A percentile compares a stretch with the other conserved stretches of the same genome.
Conservation (phyloP, 768 basidiomycete species). For the Xerocomellus amylosporus region DNA sequence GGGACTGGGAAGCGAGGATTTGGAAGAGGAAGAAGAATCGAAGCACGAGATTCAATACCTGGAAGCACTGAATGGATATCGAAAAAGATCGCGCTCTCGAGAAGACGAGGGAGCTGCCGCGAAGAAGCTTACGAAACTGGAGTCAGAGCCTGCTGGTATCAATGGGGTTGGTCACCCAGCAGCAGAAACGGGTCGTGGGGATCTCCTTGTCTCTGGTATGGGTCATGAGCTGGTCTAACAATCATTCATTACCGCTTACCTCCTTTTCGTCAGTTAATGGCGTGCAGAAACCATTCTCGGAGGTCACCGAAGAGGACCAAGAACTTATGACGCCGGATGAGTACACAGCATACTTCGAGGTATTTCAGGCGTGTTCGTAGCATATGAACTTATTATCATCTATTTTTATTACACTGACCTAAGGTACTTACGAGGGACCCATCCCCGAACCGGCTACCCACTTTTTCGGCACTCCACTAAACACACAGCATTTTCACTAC, state of each 20-base stretch:
- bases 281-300: constrained; percentile 63
- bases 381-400: neutral
- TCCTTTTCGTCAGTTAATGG: constrained; percentile 61
- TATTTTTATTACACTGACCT: neutral
- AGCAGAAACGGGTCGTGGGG: constrained; percentile 1
- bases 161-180: constrained; percentile 5
- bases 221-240: neutral
- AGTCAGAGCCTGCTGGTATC: constrained; percentile 28
- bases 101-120: constrained; percentile 49
- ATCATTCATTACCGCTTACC: neutral
- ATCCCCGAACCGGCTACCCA: no score
- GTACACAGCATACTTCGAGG: constrained; percentile 77
- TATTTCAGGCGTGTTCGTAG: constrained; percentile 49
- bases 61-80: constrained; percentile 67
- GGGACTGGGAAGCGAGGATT: constrained; percentile 50
- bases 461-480: no score
- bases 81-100: constrained; percentile 68
- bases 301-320: constrained; percentile 89
- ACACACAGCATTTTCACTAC: no score
- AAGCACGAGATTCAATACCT: constrained; percentile 67
- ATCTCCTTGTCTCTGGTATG: constrained; percentile 70
- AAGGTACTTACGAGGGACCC: constrained; percentile 9
- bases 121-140: constrained; percentile 44
- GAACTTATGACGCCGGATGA: constrained; percentile 93
- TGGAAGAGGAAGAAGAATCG: constrained; percentile 69